Evolutionary conservation across 257 asterid genomes (phyloP).

Genomic region (Plantago major): DNA sequence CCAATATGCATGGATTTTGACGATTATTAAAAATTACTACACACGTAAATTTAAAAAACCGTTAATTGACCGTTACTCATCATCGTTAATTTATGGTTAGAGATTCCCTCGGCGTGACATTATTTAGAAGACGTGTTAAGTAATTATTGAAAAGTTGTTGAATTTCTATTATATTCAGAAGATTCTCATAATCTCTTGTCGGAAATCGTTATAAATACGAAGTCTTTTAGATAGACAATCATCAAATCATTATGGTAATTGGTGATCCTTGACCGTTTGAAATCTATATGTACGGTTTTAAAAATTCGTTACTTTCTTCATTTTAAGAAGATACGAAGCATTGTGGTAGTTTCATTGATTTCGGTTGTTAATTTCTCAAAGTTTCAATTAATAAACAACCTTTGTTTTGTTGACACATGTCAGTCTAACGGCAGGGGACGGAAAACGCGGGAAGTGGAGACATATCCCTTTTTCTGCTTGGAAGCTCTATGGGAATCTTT

Average conservation of each 20-base stretch:
- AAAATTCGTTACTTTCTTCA: conserved; percentile 2
- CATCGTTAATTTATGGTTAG: neutral
- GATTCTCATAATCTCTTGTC: neutral
- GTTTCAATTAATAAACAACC: conserved; percentile 5
- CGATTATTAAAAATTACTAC: neutral
- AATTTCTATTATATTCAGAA: neutral
- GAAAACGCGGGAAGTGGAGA: conserved; percentile 30
- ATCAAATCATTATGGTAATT: neutral
- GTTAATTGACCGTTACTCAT: no score
- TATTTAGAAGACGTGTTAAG: neutral
- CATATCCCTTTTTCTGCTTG: conserved; percentile 43
- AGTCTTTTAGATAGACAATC: neutral
- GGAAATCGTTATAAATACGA: conserved; percentile 6
- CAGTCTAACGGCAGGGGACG: conserved; percentile 29
- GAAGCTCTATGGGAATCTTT: conserved; percentile 68
- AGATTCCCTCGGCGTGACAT: neutral
- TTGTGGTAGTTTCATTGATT: conserved; percentile 16
- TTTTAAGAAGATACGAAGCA: conserved; percentile 2
- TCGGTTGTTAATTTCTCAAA: neutral
- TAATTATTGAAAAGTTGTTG: conserved; percentile 14
- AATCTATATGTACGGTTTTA: neutral
- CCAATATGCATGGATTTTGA: neutral
- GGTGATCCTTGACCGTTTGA: neutral
- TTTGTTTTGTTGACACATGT: conserved; percentile 28
- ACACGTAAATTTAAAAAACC: no score